Evolutionary conservation across 2,329 filamentous ascomycete species (phyloP).

Genomic region (Fusarium sp.): DNA sequence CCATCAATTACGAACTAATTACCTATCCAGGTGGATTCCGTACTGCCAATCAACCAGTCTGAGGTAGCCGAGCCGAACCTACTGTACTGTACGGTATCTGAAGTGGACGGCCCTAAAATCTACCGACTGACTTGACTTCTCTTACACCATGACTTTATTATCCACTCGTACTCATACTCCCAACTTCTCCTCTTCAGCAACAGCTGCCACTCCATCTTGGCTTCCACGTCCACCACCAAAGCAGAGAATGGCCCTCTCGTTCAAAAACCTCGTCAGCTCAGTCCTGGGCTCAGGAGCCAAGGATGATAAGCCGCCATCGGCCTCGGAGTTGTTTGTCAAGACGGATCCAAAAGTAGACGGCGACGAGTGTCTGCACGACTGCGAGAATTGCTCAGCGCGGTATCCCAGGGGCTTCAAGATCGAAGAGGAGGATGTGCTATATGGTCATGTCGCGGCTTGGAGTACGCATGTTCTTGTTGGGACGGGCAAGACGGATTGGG

Average conservation of each 20-base stretch:
- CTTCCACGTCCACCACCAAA: constrained; percentile 49
- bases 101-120: constrained; percentile 34
- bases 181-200: constrained; percentile 13
- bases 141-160: constrained; percentile 25
- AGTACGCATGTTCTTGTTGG: constrained; percentile 90
- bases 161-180: constrained; percentile 1
- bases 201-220: constrained; percentile 27
- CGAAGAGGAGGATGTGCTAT: constrained; percentile 81
- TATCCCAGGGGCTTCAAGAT: constrained; percentile 80
- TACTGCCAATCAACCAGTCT: not conserved
- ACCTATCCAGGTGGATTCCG: constrained; percentile 18
- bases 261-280: constrained; percentile 50
- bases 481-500: constrained; percentile 97
- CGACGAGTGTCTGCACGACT: constrained; percentile 90
- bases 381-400: constrained; percentile 79
- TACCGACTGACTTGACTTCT: constrained; percentile 19
- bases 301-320: constrained; percentile 43
- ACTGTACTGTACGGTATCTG: constrained; percentile 15
- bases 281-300: constrained; percentile 42
- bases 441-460: constrained; percentile 88
- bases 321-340: constrained; percentile 73
- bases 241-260: constrained; percentile 57
- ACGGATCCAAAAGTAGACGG: constrained; percentile 83
- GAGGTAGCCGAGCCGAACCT: constrained; percentile 22
- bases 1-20: constrained; percentile 18